Evolutionary conservation across 306 rosid species (phyloP), one percentile per base, ranked within the genome.

Genomic region (Cicer cuneatum): DNA sequence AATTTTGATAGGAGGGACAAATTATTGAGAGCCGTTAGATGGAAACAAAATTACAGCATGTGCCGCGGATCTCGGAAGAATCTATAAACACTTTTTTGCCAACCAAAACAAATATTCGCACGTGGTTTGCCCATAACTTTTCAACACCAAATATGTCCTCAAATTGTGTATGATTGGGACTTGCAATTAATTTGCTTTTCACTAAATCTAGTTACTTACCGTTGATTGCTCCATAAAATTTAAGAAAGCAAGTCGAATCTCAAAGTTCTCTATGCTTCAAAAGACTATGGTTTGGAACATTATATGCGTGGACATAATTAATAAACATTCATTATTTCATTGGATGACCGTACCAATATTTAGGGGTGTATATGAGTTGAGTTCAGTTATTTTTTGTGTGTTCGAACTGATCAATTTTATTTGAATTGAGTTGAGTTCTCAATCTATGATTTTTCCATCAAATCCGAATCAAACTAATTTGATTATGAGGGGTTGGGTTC

Each of bases 141-240:
- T 60, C 76, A 78, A 70, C 76, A 38, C 49, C 59, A 78, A 49
- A 21, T 71, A 37, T 33, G 64, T n/a, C 69, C 18, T 39, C 7
- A 45, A 13, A 51, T 49, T 33, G 43, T 12, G 61, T 64, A 71
- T 63, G 66, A 62, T 61, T 39, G 5, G 10, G 48, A 18, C 29
- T 8, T 8, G 12, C 47, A 9, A 19, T 51, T 63, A 64, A 49
- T 37, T 42, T 42, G 35, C 63, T 56, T 64, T 72, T 45, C 43
- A 37, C 35, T 8, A n/a, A 63, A 79, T 72, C 19, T 74, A 19
- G 69, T 43, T 56, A 56, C 62, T 14, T 66, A 40, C 75, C 72
- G 72, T 40, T 68, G 71, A 80, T 80, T 73, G 47, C 79, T 80
- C 71, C 24, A 46, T 16, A 66, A 56, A 66, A 38, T 66, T 46